phyloP scores from a whole-genome alignment of 1,284 basidiomycete genomes.

The Singerocomus rubriflavus region DNA sequence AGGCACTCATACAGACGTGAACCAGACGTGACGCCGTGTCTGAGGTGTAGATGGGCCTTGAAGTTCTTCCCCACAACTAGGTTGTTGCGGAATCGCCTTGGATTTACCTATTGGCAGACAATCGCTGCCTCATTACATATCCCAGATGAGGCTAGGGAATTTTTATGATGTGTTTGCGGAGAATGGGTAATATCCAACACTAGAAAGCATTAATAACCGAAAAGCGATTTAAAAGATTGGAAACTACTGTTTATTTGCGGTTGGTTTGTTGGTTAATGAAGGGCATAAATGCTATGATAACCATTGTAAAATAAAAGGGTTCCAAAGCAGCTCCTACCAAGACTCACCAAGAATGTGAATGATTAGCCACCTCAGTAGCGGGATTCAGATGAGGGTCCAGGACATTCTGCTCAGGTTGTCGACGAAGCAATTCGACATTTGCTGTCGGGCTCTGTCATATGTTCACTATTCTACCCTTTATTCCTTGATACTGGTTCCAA shows the following conservation, averaged over 20 bases:
- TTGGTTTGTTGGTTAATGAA: not conserved
- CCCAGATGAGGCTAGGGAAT: not conserved
- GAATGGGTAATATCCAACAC: not conserved
- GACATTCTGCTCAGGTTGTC: not conserved
- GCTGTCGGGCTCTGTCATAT: not conserved
- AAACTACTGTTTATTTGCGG: slow-evolving; percentile 1
- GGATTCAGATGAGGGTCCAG: not conserved
- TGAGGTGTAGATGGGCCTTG: not conserved
- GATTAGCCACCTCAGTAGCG: not conserved
- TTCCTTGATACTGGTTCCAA: not conserved
- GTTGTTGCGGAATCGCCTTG: not conserved
- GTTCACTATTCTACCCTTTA: not conserved
- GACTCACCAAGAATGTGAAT: not conserved
- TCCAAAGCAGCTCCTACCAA: not conserved
- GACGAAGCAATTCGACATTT: not conserved
- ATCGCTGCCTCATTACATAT: not conserved
- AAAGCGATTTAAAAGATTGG: not conserved
- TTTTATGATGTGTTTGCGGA: not conserved
- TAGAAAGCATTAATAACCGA: not conserved
- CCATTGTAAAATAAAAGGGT: not conserved
- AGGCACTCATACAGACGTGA: not conserved
- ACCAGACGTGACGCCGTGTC: not conserved
- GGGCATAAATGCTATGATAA: not conserved
- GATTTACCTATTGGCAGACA: not conserved
- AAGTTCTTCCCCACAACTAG: not conserved